Evolutionary conservation across 805 yeast species (phyloP).

Genomic region (Candida berthetii): DNA sequence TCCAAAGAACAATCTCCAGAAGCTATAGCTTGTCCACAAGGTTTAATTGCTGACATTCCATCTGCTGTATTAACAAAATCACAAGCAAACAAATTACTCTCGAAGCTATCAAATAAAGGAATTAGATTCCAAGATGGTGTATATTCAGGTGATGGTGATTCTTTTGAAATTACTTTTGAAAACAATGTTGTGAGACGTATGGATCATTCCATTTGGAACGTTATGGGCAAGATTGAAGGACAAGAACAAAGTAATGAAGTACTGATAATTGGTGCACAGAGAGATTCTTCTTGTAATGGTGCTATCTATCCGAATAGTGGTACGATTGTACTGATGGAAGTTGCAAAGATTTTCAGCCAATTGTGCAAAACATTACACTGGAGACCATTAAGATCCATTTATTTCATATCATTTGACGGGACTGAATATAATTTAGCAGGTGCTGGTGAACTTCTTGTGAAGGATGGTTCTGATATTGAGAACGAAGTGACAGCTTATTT

Average conservation of each 20-base stretch:
- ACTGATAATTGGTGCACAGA: conserved; percentile 72
- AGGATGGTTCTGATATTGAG: conserved; percentile 40
- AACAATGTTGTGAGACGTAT: conserved; percentile 19
- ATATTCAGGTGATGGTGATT: conserved; percentile 15
- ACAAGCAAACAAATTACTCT: conserved; percentile 46
- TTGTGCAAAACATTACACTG: conserved; percentile 63
- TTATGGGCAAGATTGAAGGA: conserved; percentile 73
- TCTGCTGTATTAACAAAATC: conserved; percentile 71
- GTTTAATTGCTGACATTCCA: conserved; percentile 63
- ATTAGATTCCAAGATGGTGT: conserved; percentile 6
- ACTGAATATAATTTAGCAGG: conserved; percentile 80
- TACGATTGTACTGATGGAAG: conserved; percentile 62
- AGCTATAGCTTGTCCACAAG: conserved; percentile 35
- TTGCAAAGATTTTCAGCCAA: conserved; percentile 61
- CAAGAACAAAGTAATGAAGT: conserved; percentile 72
- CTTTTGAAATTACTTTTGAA: conserved; percentile 13
- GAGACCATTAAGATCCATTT: conserved; percentile 78
- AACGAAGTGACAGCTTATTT: conserved; percentile 64
- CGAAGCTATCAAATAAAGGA: conserved; percentile 12
- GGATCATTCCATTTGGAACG: conserved; percentile 70
- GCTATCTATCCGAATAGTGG: conserved; percentile 69
- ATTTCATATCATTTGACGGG: conserved; percentile 82
- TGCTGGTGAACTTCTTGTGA: conserved; percentile 69
- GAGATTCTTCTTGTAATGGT: conserved; percentile 79
- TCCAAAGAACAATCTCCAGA: conserved; percentile 36